Evolutionary conservation across 805 yeast species (phyloP).

Genomic region (Wickerhamiella qilinensis): DNA sequence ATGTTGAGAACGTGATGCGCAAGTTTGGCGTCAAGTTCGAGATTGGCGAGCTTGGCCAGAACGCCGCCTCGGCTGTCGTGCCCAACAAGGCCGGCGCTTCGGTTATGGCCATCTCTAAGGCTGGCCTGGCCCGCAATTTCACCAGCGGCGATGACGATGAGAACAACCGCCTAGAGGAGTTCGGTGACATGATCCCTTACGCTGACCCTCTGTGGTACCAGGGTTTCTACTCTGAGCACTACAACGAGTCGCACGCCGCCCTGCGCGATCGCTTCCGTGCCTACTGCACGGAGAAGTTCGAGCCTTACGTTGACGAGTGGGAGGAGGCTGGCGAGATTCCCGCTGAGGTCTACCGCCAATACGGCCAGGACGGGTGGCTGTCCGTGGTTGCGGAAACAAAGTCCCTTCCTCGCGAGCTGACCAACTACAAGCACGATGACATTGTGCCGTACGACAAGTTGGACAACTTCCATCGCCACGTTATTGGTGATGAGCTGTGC

Average conservation of each 20-base stretch:
- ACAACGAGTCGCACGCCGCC: constrained; percentile 24
- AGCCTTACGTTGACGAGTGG: constrained; percentile 28
- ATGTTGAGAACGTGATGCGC: constrained; percentile 22
- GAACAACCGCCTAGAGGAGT: constrained; percentile 13
- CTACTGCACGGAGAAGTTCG: constrained; percentile 25
- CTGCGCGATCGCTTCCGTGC: constrained; percentile 25
- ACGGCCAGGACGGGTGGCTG: constrained; percentile 25
- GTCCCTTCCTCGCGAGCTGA: constrained; percentile 22
- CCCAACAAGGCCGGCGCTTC: not conserved
- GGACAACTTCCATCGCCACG: constrained; percentile 25
- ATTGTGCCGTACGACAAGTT: constrained; percentile 21
- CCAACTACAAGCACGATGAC: constrained; percentile 15
- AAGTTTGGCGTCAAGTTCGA: constrained; percentile 21
- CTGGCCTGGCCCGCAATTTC: too few species aligned
- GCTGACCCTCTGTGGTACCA: constrained; percentile 31
- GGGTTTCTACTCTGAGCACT: constrained; percentile 26
- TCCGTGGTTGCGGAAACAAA: constrained; percentile 20
- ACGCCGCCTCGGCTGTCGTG: constrained; percentile 5
- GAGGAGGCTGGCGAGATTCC: constrained; percentile 25
- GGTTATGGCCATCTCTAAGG: too few species aligned
- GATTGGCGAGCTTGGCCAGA: constrained; percentile 17
- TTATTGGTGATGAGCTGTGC: constrained; percentile 25
- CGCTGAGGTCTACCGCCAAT: constrained; percentile 18
- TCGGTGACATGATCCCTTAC: constrained; percentile 23
- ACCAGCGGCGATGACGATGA: constrained; percentile 6